phyloP scores from a whole-genome alignment of 768 basidiomycete genomes.

The Boletus eberwhitei region DNA sequence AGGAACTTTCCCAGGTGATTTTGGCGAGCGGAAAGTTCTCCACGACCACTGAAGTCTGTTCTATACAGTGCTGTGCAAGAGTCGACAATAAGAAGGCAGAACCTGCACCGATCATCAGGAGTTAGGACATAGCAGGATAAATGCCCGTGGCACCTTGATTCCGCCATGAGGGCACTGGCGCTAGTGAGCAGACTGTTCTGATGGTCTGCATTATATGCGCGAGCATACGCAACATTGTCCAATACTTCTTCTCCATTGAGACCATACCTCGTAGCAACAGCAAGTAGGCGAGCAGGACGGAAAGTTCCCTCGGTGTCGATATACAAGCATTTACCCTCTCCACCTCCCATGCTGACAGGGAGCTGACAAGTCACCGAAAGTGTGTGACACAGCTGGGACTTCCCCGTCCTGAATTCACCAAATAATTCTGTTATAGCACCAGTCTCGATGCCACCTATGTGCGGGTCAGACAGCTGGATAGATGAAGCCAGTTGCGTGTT shows the following conservation, averaged over 20 bases:
- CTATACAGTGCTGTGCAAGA: slow-evolving; percentile 95
- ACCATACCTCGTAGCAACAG: slow-evolving; percentile 95
- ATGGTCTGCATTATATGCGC: slow-evolving; percentile 98
- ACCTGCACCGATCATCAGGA: slow-evolving; percentile 47
- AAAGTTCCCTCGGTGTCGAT: slow-evolving; percentile 99
- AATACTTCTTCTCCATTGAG: slow-evolving; percentile 96
- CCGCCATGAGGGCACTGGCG: slow-evolving; percentile 98
- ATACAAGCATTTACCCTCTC: slow-evolving; percentile 98
- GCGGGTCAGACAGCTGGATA: slow-evolving; percentile 12
- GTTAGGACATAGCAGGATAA: slow-evolving; percentile 8
- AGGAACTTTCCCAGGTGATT: slow-evolving; percentile 95
- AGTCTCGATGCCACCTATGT: slow-evolving; percentile 89
- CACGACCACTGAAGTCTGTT: slow-evolving; percentile 93
- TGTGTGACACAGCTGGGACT: slow-evolving; percentile 97
- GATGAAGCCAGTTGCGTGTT: not conserved
- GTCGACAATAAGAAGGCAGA: slow-evolving; percentile 94
- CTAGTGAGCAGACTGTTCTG: slow-evolving; percentile 85
- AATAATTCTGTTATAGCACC: slow-evolving; percentile 98
- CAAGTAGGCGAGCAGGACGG: slow-evolving; percentile 90
- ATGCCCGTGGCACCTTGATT: slow-evolving; percentile 70
- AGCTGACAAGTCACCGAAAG: slow-evolving; percentile 98
- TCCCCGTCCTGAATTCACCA: slow-evolving; percentile 98
- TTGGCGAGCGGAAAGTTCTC: slow-evolving; percentile 92
- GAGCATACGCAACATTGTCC: slow-evolving; percentile 97
- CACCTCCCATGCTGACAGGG: slow-evolving; percentile 96